These are phyloP conservation scores for Yamadazyma triangularis DNA, from an alignment of 1,139 yeast species.

Conservation along the genomic window DNA sequence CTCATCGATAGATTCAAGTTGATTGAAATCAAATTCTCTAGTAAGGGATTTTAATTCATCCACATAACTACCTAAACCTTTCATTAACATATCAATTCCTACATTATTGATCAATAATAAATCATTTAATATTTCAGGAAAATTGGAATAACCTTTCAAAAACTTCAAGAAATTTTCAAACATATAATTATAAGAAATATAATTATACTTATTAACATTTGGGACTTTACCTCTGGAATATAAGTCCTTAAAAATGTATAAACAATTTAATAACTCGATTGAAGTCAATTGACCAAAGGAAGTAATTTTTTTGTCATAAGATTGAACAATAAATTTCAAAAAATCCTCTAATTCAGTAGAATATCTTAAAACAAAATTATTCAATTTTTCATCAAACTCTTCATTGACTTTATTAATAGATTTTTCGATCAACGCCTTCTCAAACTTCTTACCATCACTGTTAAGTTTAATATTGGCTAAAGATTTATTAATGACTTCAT, in stretches of 20 bases:
- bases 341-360: constrained; percentile 18
- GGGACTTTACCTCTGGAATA: constrained; percentile 18
- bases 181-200: constrained; percentile 20
- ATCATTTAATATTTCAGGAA: constrained; percentile 11
- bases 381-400: constrained; percentile 6
- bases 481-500: background rate
- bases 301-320: constrained; percentile 19
- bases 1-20: constrained; percentile 9
- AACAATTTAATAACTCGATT: constrained; percentile 23
- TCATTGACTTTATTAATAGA: constrained; percentile 5
- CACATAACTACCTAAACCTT: constrained; percentile 14
- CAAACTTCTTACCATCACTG: constrained; percentile 2
- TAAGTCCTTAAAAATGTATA: constrained; percentile 25
- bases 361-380: constrained; percentile 18
- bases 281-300: constrained; percentile 23
- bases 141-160: constrained; percentile 9
- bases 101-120: constrained; percentile 13
- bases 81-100: constrained; percentile 14
- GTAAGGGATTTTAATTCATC: constrained; percentile 22
- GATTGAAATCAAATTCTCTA: constrained; percentile 18
- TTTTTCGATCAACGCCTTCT: constrained; percentile 5
- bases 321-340: constrained; percentile 18
- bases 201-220: constrained; percentile 14
- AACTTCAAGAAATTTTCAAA: constrained; percentile 15
- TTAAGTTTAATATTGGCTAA: constrained; percentile 3